Evolutionary conservation across 1,139 yeast genomes (phyloP), one percentile per base, ranked within the genome.

Genomic region (Nakaseomyces nivariensis): DNA sequence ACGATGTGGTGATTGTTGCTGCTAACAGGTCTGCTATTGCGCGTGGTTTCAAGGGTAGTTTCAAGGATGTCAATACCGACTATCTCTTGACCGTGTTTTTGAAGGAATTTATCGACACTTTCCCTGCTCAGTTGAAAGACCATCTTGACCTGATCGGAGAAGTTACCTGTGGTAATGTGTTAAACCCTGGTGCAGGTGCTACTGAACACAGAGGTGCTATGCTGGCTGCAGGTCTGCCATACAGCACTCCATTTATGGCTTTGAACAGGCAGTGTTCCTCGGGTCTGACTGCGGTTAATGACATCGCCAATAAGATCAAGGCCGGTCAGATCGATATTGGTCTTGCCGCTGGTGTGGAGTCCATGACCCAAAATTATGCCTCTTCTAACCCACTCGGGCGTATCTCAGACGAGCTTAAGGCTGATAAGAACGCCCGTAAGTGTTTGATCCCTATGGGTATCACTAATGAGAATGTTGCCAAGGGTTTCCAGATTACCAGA

Each of bases 221-320:
- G 54, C 71, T 85, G 41, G 86, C 81, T 10, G 87, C 85, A 4
- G 95, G 94, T 11, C 73, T 83, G 44, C 89, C 89, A 25, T 70
- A 77, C 57, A 70, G 81, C 7, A 76, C 83, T 32, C 90, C 95
- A 11, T 86, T 90, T 59, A 72, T 81, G 59, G 92, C 96, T 31
- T 63, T 90, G 58, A 90, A 90, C 75, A 81, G 97, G 72, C 96
- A 88, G 70, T 90, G 97, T 70, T 87, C 96, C 8, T 86, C 96
- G 3, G 97, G 97, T 45, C 75, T 90, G 60, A 85, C 89, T 77
- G 95, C 96, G 25, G 80, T 89, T 43, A 83, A 86, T 59, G 94
- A 85, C 66, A 79, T 90, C 63, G 96, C 96, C 61, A 86, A 85
- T 72, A 86, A 87, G 73, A 90, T 90, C 66, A 73, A 75, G 59